Evolutionary conservation across 352 stramenopile genomes (phyloP).

Genomic region (Phytophthora tubulina): DNA sequence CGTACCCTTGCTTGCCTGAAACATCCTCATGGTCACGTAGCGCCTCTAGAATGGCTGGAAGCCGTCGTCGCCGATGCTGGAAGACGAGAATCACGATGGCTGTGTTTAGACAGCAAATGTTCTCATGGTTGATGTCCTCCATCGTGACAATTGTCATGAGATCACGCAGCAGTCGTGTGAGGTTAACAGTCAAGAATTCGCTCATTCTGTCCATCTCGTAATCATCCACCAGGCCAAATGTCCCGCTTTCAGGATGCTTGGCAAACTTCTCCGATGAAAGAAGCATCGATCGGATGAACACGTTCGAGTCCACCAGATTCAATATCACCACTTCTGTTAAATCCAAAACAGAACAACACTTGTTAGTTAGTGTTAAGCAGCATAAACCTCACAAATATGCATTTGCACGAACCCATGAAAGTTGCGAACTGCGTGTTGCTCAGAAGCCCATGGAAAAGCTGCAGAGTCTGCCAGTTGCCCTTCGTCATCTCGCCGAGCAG

Average conservation of each 20-base stretch:
- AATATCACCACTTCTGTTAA: constrained; percentile 89
- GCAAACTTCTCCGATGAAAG: constrained; percentile 83
- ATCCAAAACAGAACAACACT: constrained; percentile 10
- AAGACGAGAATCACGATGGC: constrained; percentile 96
- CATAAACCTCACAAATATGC: constrained; percentile 8
- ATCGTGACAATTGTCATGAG: constrained; percentile 96
- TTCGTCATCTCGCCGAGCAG: constrained; percentile 97
- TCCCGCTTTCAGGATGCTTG: constrained; percentile 45
- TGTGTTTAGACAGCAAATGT: constrained; percentile 98
- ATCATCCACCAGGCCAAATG: constrained; percentile 57
- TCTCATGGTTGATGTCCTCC: constrained; percentile 97
- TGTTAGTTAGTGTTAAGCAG: constrained; percentile 5
- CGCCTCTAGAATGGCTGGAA: constrained; percentile 75
- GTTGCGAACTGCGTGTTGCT: constrained; percentile 90
- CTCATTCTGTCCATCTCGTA: constrained; percentile 84
- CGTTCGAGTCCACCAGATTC: constrained; percentile 97
- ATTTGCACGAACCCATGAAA: constrained; percentile 84
- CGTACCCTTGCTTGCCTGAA: constrained; percentile 72
- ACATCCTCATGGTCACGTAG: constrained; percentile 75
- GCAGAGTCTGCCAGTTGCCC: constrained; percentile 92
- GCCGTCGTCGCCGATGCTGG: constrained; percentile 87
- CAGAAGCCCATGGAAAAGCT: constrained; percentile 90
- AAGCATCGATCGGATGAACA: constrained; percentile 96
- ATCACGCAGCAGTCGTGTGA: constrained; percentile 92
- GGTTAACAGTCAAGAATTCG: constrained; percentile 91